Conservation (phyloP, 106 monocot genomes). For the Allium cepa region DNA sequence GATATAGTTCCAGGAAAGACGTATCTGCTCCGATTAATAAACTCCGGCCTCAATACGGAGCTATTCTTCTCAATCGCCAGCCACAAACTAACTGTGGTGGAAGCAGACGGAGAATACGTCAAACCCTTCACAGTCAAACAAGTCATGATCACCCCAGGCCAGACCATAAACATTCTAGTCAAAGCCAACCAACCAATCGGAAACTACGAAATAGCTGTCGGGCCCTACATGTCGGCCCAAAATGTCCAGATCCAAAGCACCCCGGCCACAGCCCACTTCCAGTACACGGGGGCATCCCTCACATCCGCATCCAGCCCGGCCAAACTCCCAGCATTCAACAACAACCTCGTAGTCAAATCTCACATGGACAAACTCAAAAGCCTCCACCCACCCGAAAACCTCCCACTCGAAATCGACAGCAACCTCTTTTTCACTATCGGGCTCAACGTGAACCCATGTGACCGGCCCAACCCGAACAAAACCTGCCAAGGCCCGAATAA, state of each 20-base stretch:
- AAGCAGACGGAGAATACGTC: slow-evolving; percentile 24
- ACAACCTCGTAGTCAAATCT: slow-evolving; percentile 17
- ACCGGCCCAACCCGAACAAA: slow-evolving; percentile 22
- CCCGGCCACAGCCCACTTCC: slow-evolving; percentile 22
- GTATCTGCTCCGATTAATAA: slow-evolving; percentile 21
- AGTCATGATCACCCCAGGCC: slow-evolving; percentile 33
- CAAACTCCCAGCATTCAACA: slow-evolving; percentile 21
- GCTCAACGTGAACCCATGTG: slow-evolving; percentile 19
- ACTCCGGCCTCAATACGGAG: slow-evolving; percentile 29
- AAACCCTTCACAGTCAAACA: slow-evolving; percentile 21
- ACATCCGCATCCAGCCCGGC: slow-evolving; percentile 7
- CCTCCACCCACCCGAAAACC: slow-evolving; percentile 11
- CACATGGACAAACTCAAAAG: slow-evolving; percentile 18
- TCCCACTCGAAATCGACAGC: slow-evolving; percentile 25
- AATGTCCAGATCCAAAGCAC: slow-evolving; percentile 25
- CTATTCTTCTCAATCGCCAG: slow-evolving; percentile 30
- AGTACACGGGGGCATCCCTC: slow-evolving; percentile 15
- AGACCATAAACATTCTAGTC: slow-evolving; percentile 29
- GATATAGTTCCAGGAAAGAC: slow-evolving; percentile 22
- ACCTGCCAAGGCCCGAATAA: slow-evolving; percentile 29
- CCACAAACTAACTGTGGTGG: slow-evolving; percentile 35
- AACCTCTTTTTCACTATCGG: slow-evolving; percentile 40
- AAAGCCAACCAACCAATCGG: slow-evolving; percentile 21
- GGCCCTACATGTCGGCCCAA: slow-evolving; percentile 24
- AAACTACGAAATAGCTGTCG: slow-evolving; percentile 21